These are phyloP conservation scores for Mollisiaceae sp. DNA, from an alignment of 2,329 filamentous ascomycete species.

Conservation along the genomic window DNA sequence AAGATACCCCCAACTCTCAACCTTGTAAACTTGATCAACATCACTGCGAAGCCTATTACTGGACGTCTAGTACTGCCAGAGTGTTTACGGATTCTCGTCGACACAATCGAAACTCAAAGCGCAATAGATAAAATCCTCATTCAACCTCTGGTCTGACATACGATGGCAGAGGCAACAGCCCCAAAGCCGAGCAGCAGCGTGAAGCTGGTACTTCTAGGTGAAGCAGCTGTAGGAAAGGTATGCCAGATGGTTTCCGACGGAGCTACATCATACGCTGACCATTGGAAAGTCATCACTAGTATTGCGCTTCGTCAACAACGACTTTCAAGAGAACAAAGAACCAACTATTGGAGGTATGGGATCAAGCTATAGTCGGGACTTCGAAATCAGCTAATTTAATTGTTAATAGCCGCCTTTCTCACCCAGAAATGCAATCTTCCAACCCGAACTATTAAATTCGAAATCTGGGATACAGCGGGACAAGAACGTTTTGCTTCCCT, in stretches of 20 bases:
- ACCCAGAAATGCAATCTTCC: slow-evolving; percentile 99
- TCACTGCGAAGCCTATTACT: not conserved
- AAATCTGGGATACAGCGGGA: slow-evolving; percentile 98
- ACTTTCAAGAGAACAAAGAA: slow-evolving; percentile 99
- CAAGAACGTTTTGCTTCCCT: slow-evolving; percentile 97
- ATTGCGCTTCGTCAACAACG: slow-evolving; percentile 98
- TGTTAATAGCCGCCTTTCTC: slow-evolving; percentile 80
- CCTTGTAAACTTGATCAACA: slow-evolving; percentile 5
- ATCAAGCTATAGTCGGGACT: not conserved
- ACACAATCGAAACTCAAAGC: slow-evolving; percentile 1
- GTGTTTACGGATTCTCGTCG: not conserved
- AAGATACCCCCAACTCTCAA: slow-evolving; percentile 12
- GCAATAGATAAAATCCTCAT: slow-evolving; percentile 10
- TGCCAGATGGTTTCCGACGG: not conserved
- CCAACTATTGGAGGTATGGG: slow-evolving; percentile 92
- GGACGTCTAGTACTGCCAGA: not conserved
- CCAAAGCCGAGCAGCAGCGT: slow-evolving; percentile 99
- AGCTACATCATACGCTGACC: slow-evolving; percentile 23
- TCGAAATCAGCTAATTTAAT: slow-evolving; percentile 22
- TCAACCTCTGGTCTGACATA: slow-evolving; percentile 12
- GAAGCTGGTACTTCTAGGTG: slow-evolving; percentile 96
- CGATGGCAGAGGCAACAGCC: slow-evolving; percentile 75
- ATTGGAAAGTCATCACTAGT: slow-evolving; percentile 83
- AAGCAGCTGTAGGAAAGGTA: slow-evolving; percentile 99
- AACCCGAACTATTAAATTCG: slow-evolving; percentile 88